These are phyloP conservation scores for Juncus inflexus DNA, from an alignment of 176 grass and related monocot species.

Conservation along the genomic window DNA sequence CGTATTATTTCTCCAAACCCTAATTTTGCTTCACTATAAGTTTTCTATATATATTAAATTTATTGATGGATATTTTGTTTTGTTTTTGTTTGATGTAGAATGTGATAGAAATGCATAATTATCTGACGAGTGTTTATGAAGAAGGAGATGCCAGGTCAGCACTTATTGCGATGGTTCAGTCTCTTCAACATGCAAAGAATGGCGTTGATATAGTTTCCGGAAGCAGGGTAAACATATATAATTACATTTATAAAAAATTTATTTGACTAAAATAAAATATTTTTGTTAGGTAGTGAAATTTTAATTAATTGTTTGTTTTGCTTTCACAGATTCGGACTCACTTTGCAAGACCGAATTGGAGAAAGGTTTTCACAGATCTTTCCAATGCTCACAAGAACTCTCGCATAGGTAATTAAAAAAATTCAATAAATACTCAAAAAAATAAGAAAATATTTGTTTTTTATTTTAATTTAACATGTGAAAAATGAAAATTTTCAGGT, in stretches of 20 bases:
- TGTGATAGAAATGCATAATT: slow-evolving; percentile 98
- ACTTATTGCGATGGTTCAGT: slow-evolving; percentile 90
- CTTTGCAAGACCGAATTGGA: slow-evolving; percentile 98
- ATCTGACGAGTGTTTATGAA: slow-evolving; percentile 98
- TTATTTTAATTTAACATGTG: not conserved
- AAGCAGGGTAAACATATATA: slow-evolving; percentile 48
- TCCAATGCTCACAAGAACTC: slow-evolving; percentile 70
- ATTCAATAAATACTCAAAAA: not conserved
- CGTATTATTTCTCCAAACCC: slow-evolving; percentile 33
- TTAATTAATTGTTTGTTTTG: not conserved
- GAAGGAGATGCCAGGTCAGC: slow-evolving; percentile 96
- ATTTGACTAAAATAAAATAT: not conserved
- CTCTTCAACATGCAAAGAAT: slow-evolving; percentile 92
- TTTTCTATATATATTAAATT: slow-evolving; percentile 1
- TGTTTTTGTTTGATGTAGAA: slow-evolving; percentile 51
- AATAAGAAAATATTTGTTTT: slow-evolving; percentile 13
- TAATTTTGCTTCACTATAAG: slow-evolving; percentile 15
- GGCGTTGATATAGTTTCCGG: slow-evolving; percentile 92
- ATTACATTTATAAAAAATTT: not conserved
- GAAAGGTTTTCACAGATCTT: slow-evolving; percentile 90
- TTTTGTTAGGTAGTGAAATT: not conserved
- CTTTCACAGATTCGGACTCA: slow-evolving; percentile 81
- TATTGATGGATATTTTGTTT: slow-evolving; percentile 10
- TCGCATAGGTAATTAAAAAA: slow-evolving; percentile 56
- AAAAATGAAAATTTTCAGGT: slow-evolving; percentile 49